phyloP scores from a whole-genome alignment of 2,329 filamentous ascomycete species.

The Aspergillus proliferans region DNA sequence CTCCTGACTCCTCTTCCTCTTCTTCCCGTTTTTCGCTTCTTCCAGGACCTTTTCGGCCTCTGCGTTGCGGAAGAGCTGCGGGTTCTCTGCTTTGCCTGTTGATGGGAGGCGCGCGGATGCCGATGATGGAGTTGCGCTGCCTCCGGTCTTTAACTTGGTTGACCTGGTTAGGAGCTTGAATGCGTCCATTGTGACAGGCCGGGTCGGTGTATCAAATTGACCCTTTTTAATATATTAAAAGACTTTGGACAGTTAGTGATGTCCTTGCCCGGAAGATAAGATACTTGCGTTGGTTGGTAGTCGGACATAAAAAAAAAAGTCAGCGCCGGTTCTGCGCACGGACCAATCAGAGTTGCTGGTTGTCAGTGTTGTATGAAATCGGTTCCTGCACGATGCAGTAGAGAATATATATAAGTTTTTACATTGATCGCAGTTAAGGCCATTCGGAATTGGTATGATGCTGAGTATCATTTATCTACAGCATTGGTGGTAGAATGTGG shows the following conservation, averaged over 20 bases:
- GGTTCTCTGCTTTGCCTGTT: constrained; percentile 33
- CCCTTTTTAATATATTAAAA: not conserved
- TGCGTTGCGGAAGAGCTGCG: constrained; percentile 31
- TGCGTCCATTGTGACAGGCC: constrained; percentile 34
- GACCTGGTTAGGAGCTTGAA: constrained; percentile 41
- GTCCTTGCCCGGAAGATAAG: not conserved
- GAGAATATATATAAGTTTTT: too few relatives aligned
- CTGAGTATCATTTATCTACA: too few relatives aligned
- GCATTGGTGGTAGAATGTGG: too few relatives aligned
- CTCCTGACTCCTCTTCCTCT: constrained; percentile 30
- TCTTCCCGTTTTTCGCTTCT: constrained; percentile 22
- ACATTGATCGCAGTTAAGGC: too few relatives aligned
- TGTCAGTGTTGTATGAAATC: not conserved
- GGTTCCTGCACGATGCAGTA: too few relatives aligned
- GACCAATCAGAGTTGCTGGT: constrained; percentile 26
- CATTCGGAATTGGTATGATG: too few relatives aligned
- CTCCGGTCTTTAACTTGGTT: constrained; percentile 34
- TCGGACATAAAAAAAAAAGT: constrained; percentile 18
- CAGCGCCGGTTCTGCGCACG: constrained; percentile 16
- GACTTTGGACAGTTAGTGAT: not conserved
- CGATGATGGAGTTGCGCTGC: constrained; percentile 19
- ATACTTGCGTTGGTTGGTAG: not conserved
- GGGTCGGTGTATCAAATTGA: constrained; percentile 2
- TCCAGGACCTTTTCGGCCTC: constrained; percentile 24
- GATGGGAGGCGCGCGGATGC: constrained; percentile 31